Conservation (phyloP, 2,329 filamentous ascomycete species). For the Beauveria medogensis region DNA sequence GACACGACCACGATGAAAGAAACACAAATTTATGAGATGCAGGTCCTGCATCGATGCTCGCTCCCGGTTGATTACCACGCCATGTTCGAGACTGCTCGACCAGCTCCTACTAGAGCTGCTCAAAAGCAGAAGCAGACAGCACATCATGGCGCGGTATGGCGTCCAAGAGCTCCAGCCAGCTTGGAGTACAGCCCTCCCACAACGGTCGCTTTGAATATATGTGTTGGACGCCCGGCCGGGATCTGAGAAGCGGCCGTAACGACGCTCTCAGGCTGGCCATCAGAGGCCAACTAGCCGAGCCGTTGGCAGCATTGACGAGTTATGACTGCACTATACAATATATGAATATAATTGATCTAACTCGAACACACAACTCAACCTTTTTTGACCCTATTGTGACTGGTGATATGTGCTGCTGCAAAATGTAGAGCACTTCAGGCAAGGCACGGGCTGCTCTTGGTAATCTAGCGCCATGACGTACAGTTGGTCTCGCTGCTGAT, state of each 20-base stretch:
- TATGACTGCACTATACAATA: slow-evolving; percentile 1
- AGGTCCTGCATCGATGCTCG: background rate
- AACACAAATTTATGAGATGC: background rate
- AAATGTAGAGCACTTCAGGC: background rate
- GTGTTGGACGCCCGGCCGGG: slow-evolving; percentile 1
- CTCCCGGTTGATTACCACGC: slow-evolving; percentile 4
- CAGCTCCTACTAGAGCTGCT: background rate
- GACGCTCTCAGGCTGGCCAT: background rate
- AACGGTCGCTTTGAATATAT: background rate
- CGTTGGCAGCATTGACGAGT: background rate
- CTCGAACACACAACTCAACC: background rate
- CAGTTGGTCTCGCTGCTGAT: background rate
- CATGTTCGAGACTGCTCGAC: background rate
- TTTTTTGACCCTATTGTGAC: background rate
- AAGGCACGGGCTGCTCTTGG: background rate
- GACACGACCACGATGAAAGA: background rate
- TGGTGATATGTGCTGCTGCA: background rate
- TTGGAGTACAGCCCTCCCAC: slow-evolving; percentile 10
- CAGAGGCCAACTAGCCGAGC: background rate
- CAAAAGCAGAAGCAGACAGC: background rate
- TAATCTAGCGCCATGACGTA: background rate
- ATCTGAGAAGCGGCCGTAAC: background rate
- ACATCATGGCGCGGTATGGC: background rate
- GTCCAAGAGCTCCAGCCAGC: slow-evolving; percentile 5
- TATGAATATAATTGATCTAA: background rate